Evolutionary conservation across 2,329 filamentous ascomycete species (phyloP).

Genomic region (Hypoxylon sp.): DNA sequence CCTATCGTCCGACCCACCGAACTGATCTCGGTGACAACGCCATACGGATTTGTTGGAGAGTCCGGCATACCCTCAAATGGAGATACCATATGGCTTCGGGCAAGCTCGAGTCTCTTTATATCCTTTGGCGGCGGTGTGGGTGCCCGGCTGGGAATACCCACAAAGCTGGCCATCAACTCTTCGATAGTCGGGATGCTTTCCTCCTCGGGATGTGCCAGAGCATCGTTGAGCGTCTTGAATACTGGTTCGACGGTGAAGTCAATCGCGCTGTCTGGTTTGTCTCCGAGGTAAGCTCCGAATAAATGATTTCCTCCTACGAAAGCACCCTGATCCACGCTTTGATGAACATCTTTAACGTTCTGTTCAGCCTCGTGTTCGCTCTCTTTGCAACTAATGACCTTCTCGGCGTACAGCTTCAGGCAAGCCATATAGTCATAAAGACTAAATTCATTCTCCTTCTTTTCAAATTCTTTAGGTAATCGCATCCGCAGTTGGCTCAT

Average conservation of each 20-base stretch:
- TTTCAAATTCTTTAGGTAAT: slow-evolving; percentile 66
- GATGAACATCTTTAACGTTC: slow-evolving; percentile 17
- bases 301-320: slow-evolving; percentile 50
- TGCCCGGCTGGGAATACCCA: slow-evolving; percentile 50
- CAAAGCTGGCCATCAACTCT: slow-evolving; percentile 48
- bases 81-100: slow-evolving; percentile 48
- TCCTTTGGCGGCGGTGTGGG: slow-evolving; percentile 55
- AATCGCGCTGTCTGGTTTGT: slow-evolving; percentile 60
- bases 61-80: slow-evolving; percentile 45
- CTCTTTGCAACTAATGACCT: slow-evolving; percentile 47
- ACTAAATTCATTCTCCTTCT: slow-evolving; percentile 76
- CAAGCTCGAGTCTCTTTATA: slow-evolving; percentile 50
- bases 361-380: slow-evolving; percentile 41
- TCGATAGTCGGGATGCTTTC: slow-evolving; percentile 51
- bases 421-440: slow-evolving; percentile 79
- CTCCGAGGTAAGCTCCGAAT: slow-evolving; percentile 55
- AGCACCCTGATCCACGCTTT: slow-evolving; percentile 45
- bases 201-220: slow-evolving; percentile 40
- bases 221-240: slow-evolving; percentile 42
- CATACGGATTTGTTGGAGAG: slow-evolving; percentile 43
- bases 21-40: slow-evolving; percentile 50
- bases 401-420: slow-evolving; percentile 73
- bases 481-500: slow-evolving; percentile 54
- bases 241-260: slow-evolving; percentile 55
- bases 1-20: slow-evolving; percentile 35